phyloP scores from a whole-genome alignment of 1,139 yeast species.

The Spathaspora jeffriesii region DNA sequence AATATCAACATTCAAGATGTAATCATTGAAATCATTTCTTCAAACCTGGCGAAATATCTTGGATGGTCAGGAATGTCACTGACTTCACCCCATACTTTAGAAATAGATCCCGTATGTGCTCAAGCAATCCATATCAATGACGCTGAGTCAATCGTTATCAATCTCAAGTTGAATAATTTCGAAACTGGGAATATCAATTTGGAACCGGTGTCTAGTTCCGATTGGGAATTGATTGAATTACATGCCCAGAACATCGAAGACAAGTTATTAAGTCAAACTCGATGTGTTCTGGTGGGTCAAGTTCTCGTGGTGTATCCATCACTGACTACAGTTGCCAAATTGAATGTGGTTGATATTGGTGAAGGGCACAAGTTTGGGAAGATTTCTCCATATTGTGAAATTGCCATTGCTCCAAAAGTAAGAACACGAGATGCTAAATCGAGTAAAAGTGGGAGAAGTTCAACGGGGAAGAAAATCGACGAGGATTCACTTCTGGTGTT shows the following conservation, averaged over 20 bases:
- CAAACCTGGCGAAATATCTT: slow-evolving; percentile 36
- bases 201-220: slow-evolving; percentile 77
- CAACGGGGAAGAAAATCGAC: slow-evolving; percentile 15
- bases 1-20: slow-evolving; percentile 63
- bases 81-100: slow-evolving; percentile 29
- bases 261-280: slow-evolving; percentile 73
- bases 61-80: slow-evolving; percentile 83
- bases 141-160: slow-evolving; percentile 38
- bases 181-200: slow-evolving; percentile 64
- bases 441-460: slow-evolving; percentile 24
- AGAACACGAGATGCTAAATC: slow-evolving; percentile 39
- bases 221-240: slow-evolving; percentile 90
- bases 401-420: slow-evolving; percentile 80
- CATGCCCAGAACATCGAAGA: slow-evolving; percentile 81
- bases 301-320: slow-evolving; percentile 73
- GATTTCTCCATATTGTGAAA: slow-evolving; percentile 72
- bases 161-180: slow-evolving; percentile 45
- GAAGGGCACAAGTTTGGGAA: slow-evolving; percentile 52
- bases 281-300: slow-evolving; percentile 69
- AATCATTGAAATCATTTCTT: slow-evolving; percentile 45
- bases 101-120: slow-evolving; percentile 41
- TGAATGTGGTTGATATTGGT: slow-evolving; percentile 64
- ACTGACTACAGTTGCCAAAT: slow-evolving; percentile 60
- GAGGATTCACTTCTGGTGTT: slow-evolving; percentile 42
- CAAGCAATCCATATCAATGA: slow-evolving; percentile 53